These are phyloP conservation scores for Thraustochytrium sp. DNA, from an alignment of 352 stramenopile species.

Conservation along the genomic window DNA sequence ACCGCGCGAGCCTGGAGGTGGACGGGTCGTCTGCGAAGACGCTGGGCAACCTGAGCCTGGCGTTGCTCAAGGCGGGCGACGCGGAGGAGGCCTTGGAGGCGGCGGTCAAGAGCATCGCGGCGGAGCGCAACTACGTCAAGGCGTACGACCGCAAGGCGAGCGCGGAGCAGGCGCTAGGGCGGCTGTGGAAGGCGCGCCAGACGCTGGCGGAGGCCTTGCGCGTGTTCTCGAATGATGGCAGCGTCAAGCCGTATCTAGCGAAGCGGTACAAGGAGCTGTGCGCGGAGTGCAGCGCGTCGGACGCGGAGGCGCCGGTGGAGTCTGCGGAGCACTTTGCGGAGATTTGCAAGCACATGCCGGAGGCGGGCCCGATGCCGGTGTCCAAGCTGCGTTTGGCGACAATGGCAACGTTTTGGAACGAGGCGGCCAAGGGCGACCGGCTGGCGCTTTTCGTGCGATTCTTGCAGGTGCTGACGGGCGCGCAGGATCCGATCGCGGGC, in stretches of 20 bases:
- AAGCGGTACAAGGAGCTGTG: neutral
- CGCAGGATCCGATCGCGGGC: neutral
- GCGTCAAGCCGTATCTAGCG: neutral
- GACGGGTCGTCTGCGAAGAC: neutral
- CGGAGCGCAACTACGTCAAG: neutral
- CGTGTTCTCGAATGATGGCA: neutral
- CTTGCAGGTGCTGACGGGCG: constrained; percentile 7
- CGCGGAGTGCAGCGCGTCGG: neutral
- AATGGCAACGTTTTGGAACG: constrained; percentile 40
- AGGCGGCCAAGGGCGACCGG: neutral
- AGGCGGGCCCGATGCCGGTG: neutral
- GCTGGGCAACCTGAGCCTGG: constrained; percentile 11
- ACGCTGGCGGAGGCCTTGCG: neutral
- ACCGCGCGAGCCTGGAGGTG: neutral
- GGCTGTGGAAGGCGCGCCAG: neutral
- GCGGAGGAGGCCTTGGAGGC: neutral
- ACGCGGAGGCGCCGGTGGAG: neutral
- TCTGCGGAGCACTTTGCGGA: constrained; percentile 8
- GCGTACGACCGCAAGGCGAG: constrained; percentile 20
- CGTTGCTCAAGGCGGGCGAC: neutral
- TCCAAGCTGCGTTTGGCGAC: neutral
- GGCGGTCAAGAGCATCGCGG: neutral
- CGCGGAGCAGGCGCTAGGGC: neutral
- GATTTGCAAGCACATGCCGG: neutral
- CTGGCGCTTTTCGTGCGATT: neutral